A percentile compares a stretch with the other conserved stretches of the same genome.
phyloP scores from a whole-genome alignment of 2,329 filamentous ascomycete species.

The Microsporum ferrugineum region DNA sequence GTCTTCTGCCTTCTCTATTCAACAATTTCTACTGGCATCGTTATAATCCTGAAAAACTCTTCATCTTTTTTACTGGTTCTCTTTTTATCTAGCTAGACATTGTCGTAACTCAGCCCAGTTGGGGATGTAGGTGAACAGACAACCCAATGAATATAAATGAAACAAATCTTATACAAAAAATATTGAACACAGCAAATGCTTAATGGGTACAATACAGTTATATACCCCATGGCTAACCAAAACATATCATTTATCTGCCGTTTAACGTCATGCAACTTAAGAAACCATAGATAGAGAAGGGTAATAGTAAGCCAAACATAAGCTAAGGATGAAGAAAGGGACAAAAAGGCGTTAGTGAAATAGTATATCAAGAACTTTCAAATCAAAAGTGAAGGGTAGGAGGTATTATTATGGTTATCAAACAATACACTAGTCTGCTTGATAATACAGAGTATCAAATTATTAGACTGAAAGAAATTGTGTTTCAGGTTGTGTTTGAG shows the following conservation, averaged over 20 bases:
- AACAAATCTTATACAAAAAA: not conserved
- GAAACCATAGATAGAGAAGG: not conserved
- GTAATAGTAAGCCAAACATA: not conserved
- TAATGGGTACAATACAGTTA: not conserved
- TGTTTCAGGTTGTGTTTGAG: not conserved
- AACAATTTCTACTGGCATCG: no score
- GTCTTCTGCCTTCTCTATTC: no score
- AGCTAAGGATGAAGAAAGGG: not conserved
- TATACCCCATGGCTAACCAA: not conserved
- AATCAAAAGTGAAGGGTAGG: not conserved
- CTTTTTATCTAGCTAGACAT: not conserved
- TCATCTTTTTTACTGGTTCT: not conserved
- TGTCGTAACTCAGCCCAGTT: not conserved
- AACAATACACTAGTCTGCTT: not conserved
- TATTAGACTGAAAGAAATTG: not conserved
- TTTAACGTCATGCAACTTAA: not conserved
- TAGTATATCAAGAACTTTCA: slow-evolving; percentile 1
- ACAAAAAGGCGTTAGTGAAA: not conserved
- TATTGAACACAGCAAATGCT: not conserved
- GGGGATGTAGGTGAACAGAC: not conserved
- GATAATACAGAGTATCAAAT: not conserved
- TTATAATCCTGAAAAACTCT: no score
- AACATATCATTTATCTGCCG: not conserved
- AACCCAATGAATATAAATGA: not conserved
- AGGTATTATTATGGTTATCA: not conserved